Evolutionary conservation across 345 rosid genomes (phyloP), one percentile per base, ranked within the genome.

Genomic region (Firmiana major): DNA sequence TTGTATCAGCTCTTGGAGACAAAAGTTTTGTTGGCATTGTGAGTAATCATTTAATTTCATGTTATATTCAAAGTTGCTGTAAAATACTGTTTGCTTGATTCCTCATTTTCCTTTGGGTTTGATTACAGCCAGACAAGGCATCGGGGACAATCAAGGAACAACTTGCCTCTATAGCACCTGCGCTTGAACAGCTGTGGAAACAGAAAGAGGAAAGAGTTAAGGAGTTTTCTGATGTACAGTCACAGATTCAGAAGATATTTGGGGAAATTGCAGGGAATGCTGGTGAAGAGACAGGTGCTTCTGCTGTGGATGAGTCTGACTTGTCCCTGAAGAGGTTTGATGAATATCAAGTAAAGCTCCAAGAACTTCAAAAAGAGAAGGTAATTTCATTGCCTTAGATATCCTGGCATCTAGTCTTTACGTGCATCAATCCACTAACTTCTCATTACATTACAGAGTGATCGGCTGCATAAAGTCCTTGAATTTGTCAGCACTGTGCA

Each of bases 131-230:
- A 9, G 98, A 92, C 62, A 86, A 83, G 82, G 74, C 88, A 63
- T 86, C 89, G 0, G 97, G 94, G 83, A 96, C 99, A 58, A 96
- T 93, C 87, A 96, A 93, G 89, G 94, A 93, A 77, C 99, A 96
- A 76, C 97, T 93, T 70, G 94, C 90, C 19, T 94, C 94, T 48
- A 96, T 96, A 83, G 97, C 97, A 73, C 99, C 99, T 2, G 91
- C 81, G 6, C 97, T 96, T 63, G 95, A 93, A 75, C 94, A 91
- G 82, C 90, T 96, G 75, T 92, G 92, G 92, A 89, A 90, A 80
- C 98, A 90, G 87, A 93, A 96, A 84, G 97, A 92, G 69, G 95
- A 92, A 87, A 93, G 99, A 75, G 88, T 92, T 10, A 79, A 80
- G 77, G 90, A 91, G 79, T 91, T 96, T 68, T 90, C 91, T 73